Evolutionary conservation across 257 asterid species (phyloP), one percentile per base, ranked within the genome.

Genomic region (Eucommia ulmoides): DNA sequence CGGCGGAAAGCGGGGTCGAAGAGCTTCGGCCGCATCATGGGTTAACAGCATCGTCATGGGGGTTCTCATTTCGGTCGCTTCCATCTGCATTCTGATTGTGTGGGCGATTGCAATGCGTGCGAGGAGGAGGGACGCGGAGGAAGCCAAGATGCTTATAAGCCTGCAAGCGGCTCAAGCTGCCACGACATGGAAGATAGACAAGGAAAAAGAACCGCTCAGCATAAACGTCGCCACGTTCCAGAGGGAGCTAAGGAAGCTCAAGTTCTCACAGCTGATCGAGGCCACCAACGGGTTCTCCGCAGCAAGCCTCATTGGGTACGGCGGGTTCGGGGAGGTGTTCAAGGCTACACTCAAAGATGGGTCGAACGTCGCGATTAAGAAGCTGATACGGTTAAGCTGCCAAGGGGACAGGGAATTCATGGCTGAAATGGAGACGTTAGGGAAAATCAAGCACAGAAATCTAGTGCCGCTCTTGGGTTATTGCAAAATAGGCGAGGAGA

Each of bases 131-230:
- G 93, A 82, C 63, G 94, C 88, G 0, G 83, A 78, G 49, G 95
- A 81, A 8, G 59, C 66, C 33, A 84, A 84, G 70, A 88, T 88
- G 94, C 78, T 88, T 1, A 72, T 45, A 24, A 84, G 84, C 14
- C 50, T 88, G 41, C 86, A 70, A 41, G 75, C 88, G 2, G 63
- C 84, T 1, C 83, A 79, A 19, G 83, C 84, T 0, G 94, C 94
- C 35, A 79, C 94, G 0, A 74, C 97, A 1, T 88, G 97, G 97
- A 81, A 84, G 53, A 88, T 88, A 3, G 97, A 88, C 75, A 88
- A 84, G 77, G 97, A 88, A 74, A 88, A 77, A 46, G 97, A 88
- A 65, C 97, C 97, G 1, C n/a, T 88, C 61, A 88, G 97, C 74
- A 88, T 88, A 46, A 88, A 88, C 16, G 95, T 88, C 0, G 97